These are phyloP conservation scores for Backusella westeae DNA, from an alignment of 192 early-diverging fungal species.

Conservation along the genomic window DNA sequence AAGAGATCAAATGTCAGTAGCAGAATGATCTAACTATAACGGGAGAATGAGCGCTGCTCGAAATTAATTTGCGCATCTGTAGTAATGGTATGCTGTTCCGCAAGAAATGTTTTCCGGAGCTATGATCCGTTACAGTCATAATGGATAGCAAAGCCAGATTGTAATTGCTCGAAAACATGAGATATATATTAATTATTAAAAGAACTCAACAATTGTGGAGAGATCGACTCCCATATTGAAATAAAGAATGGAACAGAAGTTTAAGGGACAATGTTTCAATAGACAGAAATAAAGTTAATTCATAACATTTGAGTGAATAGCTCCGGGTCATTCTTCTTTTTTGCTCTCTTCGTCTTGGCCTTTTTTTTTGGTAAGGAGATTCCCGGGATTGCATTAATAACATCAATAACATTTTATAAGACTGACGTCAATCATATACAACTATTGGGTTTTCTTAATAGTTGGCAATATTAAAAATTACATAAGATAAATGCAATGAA, in stretches of 20 bases:
- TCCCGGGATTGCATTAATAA: neutral
- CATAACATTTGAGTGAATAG: neutral
- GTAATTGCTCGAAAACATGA: neutral
- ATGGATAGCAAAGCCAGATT: neutral
- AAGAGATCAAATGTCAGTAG: neutral
- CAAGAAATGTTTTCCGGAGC: conserved; percentile 1
- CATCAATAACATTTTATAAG: neutral
- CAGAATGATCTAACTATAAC: neutral
- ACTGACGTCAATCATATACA: neutral
- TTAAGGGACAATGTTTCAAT: conserved; percentile 5
- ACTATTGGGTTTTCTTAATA: neutral
- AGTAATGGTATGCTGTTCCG: neutral
- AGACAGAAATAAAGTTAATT: neutral
- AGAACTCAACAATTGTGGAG: neutral
- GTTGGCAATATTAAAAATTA: neutral
- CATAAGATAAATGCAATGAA: neutral
- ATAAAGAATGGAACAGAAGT: neutral
- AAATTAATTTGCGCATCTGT: neutral
- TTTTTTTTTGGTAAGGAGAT: neutral
- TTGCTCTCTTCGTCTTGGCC: neutral
- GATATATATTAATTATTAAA: neutral
- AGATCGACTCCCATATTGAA: neutral
- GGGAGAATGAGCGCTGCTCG: neutral
- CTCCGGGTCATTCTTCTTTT: neutral
- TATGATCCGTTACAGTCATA: neutral